Percentiles rank a stretch among this genome's conserved stretches.
These are phyloP conservation scores for Schizophyllum amplum DNA, from an alignment of 1,284 basidiomycete genomes.

Conservation along the genomic window DNA sequence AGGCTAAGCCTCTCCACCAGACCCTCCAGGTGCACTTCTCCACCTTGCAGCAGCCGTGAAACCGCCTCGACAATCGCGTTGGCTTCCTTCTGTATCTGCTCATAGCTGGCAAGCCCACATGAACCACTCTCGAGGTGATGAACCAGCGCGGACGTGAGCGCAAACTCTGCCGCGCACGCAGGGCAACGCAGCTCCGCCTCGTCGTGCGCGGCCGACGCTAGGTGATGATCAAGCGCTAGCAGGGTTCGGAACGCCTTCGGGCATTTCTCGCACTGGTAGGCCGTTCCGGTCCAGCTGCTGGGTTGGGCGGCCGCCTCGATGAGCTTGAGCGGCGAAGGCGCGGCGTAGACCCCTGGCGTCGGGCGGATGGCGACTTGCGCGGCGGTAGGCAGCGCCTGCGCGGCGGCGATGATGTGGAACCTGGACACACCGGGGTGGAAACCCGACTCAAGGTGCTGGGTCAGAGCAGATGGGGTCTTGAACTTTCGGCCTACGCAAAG, in stretches of 20 bases:
- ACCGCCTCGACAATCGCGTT: neutral
- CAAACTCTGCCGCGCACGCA: conserved; percentile 27
- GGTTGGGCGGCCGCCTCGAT: neutral
- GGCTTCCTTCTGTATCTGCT: neutral
- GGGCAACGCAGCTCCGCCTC: conserved; percentile 34
- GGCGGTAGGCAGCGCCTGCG: neutral
- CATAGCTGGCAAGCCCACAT: conserved; percentile 22
- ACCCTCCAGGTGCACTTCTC: neutral
- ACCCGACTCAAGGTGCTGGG: neutral
- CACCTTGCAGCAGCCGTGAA: neutral
- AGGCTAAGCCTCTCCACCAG: neutral
- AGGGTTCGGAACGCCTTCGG: conserved; percentile 23
- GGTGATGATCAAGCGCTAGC: conserved; percentile 28
- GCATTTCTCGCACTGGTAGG: conserved; percentile 35
- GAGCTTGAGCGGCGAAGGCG: neutral
- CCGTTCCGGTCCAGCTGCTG: conserved; percentile 21
- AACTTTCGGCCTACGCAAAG: neutral
- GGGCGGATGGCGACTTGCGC: neutral
- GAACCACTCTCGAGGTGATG: conserved; percentile 33
- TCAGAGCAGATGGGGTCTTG: neutral
- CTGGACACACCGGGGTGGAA: neutral
- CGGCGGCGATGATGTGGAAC: neutral
- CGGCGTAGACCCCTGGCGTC: neutral
- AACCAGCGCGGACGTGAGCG: conserved; percentile 28
- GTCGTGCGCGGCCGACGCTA: conserved; percentile 34